Percentiles rank a stretch among this genome's conserved stretches.
Evolutionary conservation across 73 alveolate genomes (phyloP).

Genomic region (Symbiodinium pilosum): DNA sequence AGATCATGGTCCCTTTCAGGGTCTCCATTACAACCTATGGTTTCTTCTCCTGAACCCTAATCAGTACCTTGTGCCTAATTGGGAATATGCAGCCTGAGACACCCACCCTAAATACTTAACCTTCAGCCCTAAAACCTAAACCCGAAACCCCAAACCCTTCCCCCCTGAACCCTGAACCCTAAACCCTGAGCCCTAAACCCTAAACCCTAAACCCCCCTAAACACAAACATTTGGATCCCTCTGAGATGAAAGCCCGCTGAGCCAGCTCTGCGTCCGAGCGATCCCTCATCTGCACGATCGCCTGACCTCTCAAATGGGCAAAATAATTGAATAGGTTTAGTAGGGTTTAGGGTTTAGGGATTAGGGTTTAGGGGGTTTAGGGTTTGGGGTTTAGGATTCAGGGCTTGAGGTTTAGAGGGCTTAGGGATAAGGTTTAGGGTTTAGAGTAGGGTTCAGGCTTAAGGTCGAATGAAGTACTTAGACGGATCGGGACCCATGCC

Average conservation of each 20-base stretch:
- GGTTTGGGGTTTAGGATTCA: background rate
- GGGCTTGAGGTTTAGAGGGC: background rate
- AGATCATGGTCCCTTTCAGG: too few species aligned
- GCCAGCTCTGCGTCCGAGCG: slow-evolving; percentile 70
- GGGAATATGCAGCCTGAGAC: too few species aligned
- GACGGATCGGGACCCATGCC: too few species aligned
- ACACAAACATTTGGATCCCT: background rate
- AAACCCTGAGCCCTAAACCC: background rate
- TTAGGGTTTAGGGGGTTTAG: background rate
- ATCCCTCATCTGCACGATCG: slow-evolving; percentile 80
- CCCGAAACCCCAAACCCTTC: too few species aligned
- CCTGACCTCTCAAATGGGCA: slow-evolving; percentile 27
- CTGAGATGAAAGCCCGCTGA: slow-evolving; percentile 2
- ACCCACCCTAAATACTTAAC: too few species aligned
- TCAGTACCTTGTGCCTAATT: too few species aligned
- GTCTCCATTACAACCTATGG: too few species aligned
- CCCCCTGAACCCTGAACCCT: too few species aligned
- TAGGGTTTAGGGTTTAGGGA: background rate
- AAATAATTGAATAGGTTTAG: background rate
- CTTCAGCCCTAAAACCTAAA: too few species aligned
- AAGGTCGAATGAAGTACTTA: background rate
- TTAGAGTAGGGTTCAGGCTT: background rate
- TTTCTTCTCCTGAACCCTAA: too few species aligned
- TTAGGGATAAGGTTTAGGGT: background rate
- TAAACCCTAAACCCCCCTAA: background rate